These are phyloP conservation scores for Manihot esculenta DNA, from an alignment of 441 rosid genomes.

Conservation along the genomic window DNA sequence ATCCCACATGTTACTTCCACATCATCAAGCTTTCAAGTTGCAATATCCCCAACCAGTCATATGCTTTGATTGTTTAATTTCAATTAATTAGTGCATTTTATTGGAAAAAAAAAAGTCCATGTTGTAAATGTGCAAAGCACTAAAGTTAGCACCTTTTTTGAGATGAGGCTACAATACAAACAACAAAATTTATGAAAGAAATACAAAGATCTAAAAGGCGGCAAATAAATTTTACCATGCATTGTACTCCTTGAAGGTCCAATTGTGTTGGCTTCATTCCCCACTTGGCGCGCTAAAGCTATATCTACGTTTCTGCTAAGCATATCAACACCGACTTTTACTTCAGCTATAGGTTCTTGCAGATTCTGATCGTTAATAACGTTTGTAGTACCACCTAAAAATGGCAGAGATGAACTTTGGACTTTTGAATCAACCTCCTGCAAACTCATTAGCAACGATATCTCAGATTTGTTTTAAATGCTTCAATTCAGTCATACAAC, in stretches of 20 bases:
- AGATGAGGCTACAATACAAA: background rate
- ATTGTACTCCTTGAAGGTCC: slow-evolving; percentile 28
- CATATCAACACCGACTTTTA: slow-evolving; percentile 15
- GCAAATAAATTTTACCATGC: slow-evolving; percentile 30
- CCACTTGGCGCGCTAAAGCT: slow-evolving; percentile 20
- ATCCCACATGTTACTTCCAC: no score
- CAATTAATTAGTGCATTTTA: no score
- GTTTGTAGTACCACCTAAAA: slow-evolving; percentile 25
- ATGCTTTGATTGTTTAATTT: no score
- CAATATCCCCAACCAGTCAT: no score
- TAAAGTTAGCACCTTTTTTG: no score
- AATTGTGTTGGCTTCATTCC: slow-evolving; percentile 24
- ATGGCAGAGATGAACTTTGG: slow-evolving; percentile 30
- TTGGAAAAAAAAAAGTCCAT: no score
- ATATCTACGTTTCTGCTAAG: slow-evolving; percentile 30
- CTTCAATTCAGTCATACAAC: slow-evolving; percentile 1
- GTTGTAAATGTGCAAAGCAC: no score
- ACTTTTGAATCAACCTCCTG: slow-evolving; percentile 40
- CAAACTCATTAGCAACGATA: slow-evolving; percentile 19
- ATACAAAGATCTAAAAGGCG: background rate
- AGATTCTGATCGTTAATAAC: slow-evolving; percentile 23
- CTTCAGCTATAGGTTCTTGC: slow-evolving; percentile 21
- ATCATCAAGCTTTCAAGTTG: no score
- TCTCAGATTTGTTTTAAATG: background rate
- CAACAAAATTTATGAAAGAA: background rate